Conservation (phyloP, 176 grass and related monocot species). For the Bothriochloa decipiens region DNA sequence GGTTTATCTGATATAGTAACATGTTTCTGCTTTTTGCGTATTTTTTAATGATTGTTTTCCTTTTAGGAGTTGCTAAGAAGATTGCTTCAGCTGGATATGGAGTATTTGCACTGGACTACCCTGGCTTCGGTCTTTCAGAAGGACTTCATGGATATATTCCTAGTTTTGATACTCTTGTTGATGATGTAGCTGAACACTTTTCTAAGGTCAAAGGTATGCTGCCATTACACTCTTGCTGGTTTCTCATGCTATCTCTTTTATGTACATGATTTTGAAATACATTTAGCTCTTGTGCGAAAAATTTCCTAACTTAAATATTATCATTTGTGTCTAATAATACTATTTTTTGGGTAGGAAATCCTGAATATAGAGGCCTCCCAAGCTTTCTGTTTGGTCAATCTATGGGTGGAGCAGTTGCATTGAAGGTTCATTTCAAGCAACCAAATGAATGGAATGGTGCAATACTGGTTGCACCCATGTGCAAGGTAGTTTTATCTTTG, state of each 20-base stretch:
- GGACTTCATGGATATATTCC: constrained; percentile 98
- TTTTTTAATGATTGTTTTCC: constrained; percentile 14
- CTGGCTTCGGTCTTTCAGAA: constrained; percentile 95
- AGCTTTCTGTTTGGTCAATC: constrained; percentile 97
- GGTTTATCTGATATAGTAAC: constrained; percentile 15
- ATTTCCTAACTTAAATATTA: constrained; percentile 14
- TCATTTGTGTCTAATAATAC: constrained; percentile 10
- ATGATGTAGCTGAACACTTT: constrained; percentile 79
- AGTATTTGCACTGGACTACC: constrained; percentile 93
- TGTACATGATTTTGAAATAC: constrained; percentile 8
- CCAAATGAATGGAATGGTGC: constrained; percentile 84
- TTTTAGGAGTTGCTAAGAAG: constrained; percentile 81
- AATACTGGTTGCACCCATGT: constrained; percentile 95
- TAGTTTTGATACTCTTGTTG: constrained; percentile 73
- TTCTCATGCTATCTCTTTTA: not conserved
- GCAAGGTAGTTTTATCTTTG: constrained; percentile 65
- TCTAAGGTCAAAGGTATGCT: constrained; percentile 82
- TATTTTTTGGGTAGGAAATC: constrained; percentile 58
- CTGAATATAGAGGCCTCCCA: constrained; percentile 66
- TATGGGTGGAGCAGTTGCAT: constrained; percentile 89
- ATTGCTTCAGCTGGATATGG: constrained; percentile 85
- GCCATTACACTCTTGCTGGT: constrained; percentile 9
- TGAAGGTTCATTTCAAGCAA: constrained; percentile 93
- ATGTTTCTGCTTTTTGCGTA: constrained; percentile 22
- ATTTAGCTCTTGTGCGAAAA: not conserved